These are phyloP conservation scores for Saussurea involucrata DNA, from an alignment of 129 eudicot genomes.

Conservation along the genomic window DNA sequence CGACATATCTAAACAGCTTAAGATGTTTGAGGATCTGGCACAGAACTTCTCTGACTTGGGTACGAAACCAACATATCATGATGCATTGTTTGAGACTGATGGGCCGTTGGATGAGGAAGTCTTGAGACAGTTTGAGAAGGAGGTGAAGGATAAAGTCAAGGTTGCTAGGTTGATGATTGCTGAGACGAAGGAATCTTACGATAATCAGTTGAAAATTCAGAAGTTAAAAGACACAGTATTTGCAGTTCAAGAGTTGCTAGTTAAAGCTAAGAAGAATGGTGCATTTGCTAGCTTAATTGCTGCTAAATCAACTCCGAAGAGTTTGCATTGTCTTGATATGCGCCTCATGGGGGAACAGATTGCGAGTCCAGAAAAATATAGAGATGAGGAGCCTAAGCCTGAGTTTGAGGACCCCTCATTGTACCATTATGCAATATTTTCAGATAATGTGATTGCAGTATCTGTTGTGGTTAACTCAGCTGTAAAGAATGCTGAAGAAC, in stretches of 20 bases:
- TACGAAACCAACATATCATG: conserved; percentile 46
- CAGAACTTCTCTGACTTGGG: conserved; percentile 39
- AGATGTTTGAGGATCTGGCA: conserved; percentile 58
- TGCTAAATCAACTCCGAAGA: conserved; percentile 90
- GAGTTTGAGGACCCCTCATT: conserved; percentile 79
- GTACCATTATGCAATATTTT: conserved; percentile 84
- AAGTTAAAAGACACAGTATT: conserved; percentile 86
- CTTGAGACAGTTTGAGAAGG: conserved; percentile 87
- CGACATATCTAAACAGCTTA: conserved; percentile 61
- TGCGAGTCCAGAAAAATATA: conserved; percentile 62
- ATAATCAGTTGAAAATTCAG: conserved; percentile 88
- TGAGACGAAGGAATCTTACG: conserved; percentile 84
- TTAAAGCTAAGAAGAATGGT: conserved; percentile 82
- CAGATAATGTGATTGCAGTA: conserved; percentile 91
- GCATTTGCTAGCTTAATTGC: conserved; percentile 82
- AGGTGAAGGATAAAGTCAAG: conserved; percentile 87
- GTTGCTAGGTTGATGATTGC: conserved; percentile 68
- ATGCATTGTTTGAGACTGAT: conserved; percentile 61
- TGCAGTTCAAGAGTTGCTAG: conserved; percentile 81
- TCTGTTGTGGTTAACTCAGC: conserved; percentile 88
- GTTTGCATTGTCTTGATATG: conserved; percentile 97
- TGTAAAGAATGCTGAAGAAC: conserved; percentile 71
- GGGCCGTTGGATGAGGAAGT: conserved; percentile 84
- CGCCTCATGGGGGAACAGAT: conserved; percentile 88
- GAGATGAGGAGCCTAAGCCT: conserved; percentile 70